Evolutionary conservation across 169 alveolate genomes (phyloP), one percentile per base, ranked within the genome.

Genomic region (Plasmodium coatneyi): DNA sequence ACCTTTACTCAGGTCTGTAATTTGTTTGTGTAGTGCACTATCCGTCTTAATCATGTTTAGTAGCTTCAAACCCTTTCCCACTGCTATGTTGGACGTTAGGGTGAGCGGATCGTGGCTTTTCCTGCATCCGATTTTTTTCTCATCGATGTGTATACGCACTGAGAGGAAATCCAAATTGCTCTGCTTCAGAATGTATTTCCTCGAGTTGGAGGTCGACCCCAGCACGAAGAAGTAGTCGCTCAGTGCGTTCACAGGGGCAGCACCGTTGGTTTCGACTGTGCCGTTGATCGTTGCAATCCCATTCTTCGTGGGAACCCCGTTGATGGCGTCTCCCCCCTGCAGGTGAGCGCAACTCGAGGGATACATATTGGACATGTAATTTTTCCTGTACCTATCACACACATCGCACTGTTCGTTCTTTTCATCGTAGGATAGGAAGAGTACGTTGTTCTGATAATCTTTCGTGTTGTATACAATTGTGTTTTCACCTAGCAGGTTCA

Each of bases 351-450:
- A 22, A 43, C 70, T 71, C 3, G 72, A 34, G 3, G 82, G 32
- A n/a, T 78, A 14, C 86, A 86, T 86, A 86, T 86, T 86, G 41
- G 93, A 54, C 93, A 86, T 86, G 71, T 86, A 86, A 28, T 86
- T 86, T 7, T 19, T 52, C 70, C 52, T 76, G 80, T 86, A 86
- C 32, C 80, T 86, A 39, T 86, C 80, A 43, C 93, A 86, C 25
- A 56, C 66, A 34, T 34, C 80, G 30, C 93, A 86, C 41, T 86
- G 81, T 5, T 86, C 93, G 70, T 56, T 86, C 66, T 25, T 70
- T 86, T 86, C 86, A 34, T 86, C 93, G 70, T 86, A 86, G 16
- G 82, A 86, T 3, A 86, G 43, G 54, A 19, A 86, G 25, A 86
- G 71, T 0, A 86, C 93, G 60, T 84, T 74, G 56, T 74, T 86